Evolutionary conservation across 495 filamentous ascomycete genomes (phyloP).

Genomic region (Staphylotrichum longicolle): DNA sequence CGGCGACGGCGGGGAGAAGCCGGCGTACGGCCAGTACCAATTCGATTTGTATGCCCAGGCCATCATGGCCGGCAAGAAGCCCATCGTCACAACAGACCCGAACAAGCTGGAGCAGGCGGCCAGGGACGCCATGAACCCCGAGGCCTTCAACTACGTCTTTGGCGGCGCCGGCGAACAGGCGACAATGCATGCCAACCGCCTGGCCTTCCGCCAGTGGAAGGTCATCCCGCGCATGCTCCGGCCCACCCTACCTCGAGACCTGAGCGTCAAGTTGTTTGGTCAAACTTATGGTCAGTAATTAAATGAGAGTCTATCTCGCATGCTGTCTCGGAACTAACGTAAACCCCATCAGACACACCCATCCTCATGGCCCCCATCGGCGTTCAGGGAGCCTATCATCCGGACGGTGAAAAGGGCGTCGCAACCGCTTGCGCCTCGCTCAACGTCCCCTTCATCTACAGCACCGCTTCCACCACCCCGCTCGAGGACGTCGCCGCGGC

Average conservation of each 20-base stretch:
- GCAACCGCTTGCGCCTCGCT: slow-evolving; percentile 53
- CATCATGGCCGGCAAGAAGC: slow-evolving; percentile 45
- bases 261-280: slow-evolving; percentile 57
- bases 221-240: slow-evolving; percentile 49
- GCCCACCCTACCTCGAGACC: slow-evolving; percentile 44
- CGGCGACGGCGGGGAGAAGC: slow-evolving; percentile 39
- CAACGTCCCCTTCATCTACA: slow-evolving; percentile 53
- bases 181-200: slow-evolving; percentile 63
- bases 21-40: slow-evolving; percentile 40
- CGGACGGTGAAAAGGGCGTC: slow-evolving; percentile 53
- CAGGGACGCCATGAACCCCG: slow-evolving; percentile 44
- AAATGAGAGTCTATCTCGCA: not conserved
- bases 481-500: slow-evolving; percentile 42
- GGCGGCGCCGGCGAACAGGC: slow-evolving; percentile 65
- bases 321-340: not conserved
- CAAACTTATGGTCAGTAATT: slow-evolving; percentile 39
- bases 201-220: slow-evolving; percentile 66
- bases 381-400: slow-evolving; percentile 58
- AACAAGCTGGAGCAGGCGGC: slow-evolving; percentile 59
- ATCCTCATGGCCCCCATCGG: slow-evolving; percentile 60
- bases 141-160: slow-evolving; percentile 59
- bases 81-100: slow-evolving; percentile 59
- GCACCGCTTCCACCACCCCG: slow-evolving; percentile 42
- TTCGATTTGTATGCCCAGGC: slow-evolving; percentile 52
- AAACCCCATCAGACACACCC: slow-evolving; percentile 36